Conservation (phyloP, 1,284 basidiomycete species). For the Coriolopsis trogii region DNA sequence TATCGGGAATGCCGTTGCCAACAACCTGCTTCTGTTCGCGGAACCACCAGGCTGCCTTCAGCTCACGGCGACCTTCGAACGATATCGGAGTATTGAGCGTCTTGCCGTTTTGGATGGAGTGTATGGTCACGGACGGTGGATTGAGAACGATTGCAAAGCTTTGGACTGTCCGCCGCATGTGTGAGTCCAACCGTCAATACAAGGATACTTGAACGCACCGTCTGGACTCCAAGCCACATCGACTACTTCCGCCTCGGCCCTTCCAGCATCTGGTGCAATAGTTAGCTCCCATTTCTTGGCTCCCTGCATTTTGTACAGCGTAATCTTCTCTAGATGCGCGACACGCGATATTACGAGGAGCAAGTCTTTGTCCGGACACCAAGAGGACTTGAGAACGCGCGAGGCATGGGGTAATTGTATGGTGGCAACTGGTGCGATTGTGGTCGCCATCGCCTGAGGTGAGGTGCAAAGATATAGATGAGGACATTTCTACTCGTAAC, state of each 20-base stretch:
- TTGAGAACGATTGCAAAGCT: constrained; percentile 73
- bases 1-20: constrained; percentile 63
- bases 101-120: constrained; percentile 76
- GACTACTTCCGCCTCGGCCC: constrained; percentile 53
- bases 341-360: constrained; percentile 66
- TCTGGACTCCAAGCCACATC: constrained; percentile 80
- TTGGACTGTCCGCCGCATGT: constrained; percentile 50
- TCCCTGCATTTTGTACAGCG: constrained; percentile 80
- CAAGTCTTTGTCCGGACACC: constrained; percentile 85
- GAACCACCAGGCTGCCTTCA: constrained; percentile 75
- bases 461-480: neutral
- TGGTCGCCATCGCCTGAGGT: constrained; percentile 30
- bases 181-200: neutral
- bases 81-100: constrained; percentile 13
- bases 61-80: constrained; percentile 20
- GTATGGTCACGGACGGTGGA: constrained; percentile 66
- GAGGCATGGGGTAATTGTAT: constrained; percentile 58
- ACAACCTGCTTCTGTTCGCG: constrained; percentile 45
- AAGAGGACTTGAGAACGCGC: constrained; percentile 63
- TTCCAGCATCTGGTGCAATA: constrained; percentile 32
- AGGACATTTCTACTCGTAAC: neutral
- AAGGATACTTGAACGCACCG: constrained; percentile 47
- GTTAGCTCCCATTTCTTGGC: constrained; percentile 80
- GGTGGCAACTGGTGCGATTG: constrained; percentile 60
- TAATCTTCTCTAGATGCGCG: constrained; percentile 66